Conservation (phyloP, 306 rosid genomes). For the Biancaea sappan region DNA sequence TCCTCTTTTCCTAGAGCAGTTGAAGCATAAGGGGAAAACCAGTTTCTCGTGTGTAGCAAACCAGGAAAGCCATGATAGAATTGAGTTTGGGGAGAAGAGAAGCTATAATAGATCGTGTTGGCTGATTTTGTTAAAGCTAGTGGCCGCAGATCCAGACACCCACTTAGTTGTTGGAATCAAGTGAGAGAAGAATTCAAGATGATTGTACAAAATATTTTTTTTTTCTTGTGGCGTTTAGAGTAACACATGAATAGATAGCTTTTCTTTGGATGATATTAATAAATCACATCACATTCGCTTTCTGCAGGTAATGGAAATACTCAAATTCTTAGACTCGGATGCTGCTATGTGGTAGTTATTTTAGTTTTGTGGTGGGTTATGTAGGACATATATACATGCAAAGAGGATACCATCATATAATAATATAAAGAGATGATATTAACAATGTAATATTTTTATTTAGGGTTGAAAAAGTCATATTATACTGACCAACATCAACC, state of each 20-base stretch:
- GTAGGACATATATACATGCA: not conserved
- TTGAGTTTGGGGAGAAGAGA: too few species aligned
- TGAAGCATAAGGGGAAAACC: too few species aligned
- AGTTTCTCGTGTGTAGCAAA: too few species aligned
- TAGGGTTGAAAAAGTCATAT: slow-evolving; percentile 36
- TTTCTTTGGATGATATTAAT: too few species aligned
- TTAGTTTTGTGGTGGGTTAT: slow-evolving; percentile 32
- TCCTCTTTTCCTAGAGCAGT: too few species aligned
- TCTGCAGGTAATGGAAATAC: slow-evolving; percentile 46
- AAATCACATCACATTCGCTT: too few species aligned
- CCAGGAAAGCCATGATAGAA: too few species aligned
- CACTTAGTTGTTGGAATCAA: too few species aligned
- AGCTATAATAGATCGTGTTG: too few species aligned
- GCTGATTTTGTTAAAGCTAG: too few species aligned
- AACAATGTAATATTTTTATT: slow-evolving; percentile 36
- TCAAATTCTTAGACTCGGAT: slow-evolving; percentile 35
- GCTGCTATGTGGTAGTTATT: slow-evolving; percentile 30
- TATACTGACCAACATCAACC: slow-evolving; percentile 41
- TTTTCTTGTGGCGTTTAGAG: not conserved
- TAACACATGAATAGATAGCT: not conserved
- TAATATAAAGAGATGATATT: slow-evolving; percentile 4
- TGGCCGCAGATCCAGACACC: too few species aligned
- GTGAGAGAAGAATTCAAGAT: not conserved
- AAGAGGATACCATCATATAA: slow-evolving; percentile 18
- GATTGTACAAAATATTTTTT: not conserved